Evolutionary conservation across 805 yeast species (phyloP).

Genomic region (Brettanomyces sp.): DNA sequence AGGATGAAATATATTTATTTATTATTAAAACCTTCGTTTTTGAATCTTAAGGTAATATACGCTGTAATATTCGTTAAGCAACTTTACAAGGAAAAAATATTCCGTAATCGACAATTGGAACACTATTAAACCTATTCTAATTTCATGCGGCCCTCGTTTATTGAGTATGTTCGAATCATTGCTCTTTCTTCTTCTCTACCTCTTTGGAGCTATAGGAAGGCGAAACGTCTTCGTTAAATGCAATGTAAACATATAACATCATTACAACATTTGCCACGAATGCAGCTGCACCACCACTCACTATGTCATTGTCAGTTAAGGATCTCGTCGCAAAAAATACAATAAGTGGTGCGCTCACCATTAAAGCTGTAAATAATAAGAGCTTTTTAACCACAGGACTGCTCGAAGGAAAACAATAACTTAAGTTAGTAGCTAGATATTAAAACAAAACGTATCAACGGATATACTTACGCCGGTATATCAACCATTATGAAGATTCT

Average conservation of each 20-base stretch:
- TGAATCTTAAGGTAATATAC: background rate
- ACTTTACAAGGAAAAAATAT: too few species aligned
- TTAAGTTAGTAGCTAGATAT: background rate
- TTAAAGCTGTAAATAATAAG: constrained; percentile 64
- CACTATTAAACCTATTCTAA: too few species aligned
- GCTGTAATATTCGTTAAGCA: too few species aligned
- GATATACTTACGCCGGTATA: constrained; percentile 24
- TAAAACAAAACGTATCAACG: background rate
- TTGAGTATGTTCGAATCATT: background rate
- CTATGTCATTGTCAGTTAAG: constrained; percentile 39
- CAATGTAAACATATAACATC: constrained; percentile 63
- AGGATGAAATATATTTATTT: too few species aligned
- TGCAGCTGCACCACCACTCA: constrained; percentile 78
- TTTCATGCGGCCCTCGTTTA: too few species aligned
- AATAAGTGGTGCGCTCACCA: constrained; percentile 59
- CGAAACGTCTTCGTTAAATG: constrained; percentile 55
- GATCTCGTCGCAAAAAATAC: constrained; percentile 41
- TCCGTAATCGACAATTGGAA: too few species aligned
- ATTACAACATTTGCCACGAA: constrained; percentile 65
- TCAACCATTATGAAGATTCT: constrained; percentile 21
- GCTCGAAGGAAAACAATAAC: background rate
- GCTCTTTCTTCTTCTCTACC: constrained; percentile 12
- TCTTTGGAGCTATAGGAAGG: constrained; percentile 30
- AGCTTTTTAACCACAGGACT: constrained; percentile 61
- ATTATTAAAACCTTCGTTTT: too few species aligned